Percentiles rank a stretch among this genome's conserved stretches.
Conservation (phyloP, 306 rosid species). For the Phaseolus lunatus region DNA sequence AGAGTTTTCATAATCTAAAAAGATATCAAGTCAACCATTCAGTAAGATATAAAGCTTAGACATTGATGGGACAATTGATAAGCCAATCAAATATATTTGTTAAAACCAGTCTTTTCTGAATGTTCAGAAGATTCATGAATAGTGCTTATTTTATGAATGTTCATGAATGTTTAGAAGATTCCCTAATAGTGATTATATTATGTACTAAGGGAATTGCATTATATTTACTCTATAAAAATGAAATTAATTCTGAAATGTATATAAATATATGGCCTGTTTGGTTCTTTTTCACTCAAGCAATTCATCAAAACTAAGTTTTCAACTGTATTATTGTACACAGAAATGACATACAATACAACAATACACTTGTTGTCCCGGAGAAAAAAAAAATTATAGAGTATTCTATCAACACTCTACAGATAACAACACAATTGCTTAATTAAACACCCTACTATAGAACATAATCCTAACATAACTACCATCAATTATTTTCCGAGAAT, state of each 20-base stretch:
- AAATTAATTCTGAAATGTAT: not conserved
- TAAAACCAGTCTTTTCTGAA: not conserved
- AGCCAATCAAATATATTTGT: not conserved
- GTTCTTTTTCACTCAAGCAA: not conserved
- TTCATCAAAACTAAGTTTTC: not conserved
- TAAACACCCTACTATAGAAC: not conserved
- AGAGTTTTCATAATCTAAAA: conserved; percentile 89
- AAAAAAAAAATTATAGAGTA: not conserved
- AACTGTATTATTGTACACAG: not conserved
- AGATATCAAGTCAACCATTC: conserved; percentile 39
- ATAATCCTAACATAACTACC: not conserved
- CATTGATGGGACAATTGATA: not conserved
- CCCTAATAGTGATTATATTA: not conserved
- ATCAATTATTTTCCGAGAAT: not conserved
- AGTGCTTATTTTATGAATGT: not conserved
- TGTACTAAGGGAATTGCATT: not conserved
- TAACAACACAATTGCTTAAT: not conserved
- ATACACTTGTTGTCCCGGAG: not conserved
- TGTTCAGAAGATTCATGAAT: not conserved
- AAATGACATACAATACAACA: not conserved
- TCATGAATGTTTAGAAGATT: not conserved
- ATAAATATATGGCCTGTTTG: not conserved
- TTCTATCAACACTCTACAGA: not conserved
- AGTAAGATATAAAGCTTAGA: conserved; percentile 27
- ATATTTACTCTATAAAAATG: not conserved